Evolutionary conservation across 371 early-diverging fungal genomes (phyloP).

Genomic region (Sanchytrium tribonematis): DNA sequence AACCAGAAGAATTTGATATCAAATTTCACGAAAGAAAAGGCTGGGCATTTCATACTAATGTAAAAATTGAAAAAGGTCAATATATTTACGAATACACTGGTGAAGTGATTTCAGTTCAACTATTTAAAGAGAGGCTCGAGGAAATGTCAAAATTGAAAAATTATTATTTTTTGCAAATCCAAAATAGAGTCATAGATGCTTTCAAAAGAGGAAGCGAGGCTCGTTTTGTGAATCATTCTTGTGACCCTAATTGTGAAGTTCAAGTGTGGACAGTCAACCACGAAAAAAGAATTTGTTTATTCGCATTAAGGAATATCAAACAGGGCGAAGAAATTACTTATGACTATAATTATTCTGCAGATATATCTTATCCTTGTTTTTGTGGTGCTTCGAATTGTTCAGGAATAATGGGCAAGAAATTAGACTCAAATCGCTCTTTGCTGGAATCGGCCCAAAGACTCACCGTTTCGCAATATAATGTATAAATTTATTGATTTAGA

Average conservation of each 20-base stretch:
- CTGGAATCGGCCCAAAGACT: too few species aligned
- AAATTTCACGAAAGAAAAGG: background rate
- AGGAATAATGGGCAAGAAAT: conserved; percentile 13
- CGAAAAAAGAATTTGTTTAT: conserved; percentile 42
- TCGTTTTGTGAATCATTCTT: conserved; percentile 41
- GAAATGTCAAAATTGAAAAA: conserved; percentile 33
- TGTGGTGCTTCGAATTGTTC: conserved; percentile 40
- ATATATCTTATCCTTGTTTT: conserved; percentile 16
- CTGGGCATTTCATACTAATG: background rate
- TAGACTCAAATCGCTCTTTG: too few species aligned
- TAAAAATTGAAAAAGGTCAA: conserved; percentile 21
- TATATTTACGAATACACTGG: conserved; percentile 64
- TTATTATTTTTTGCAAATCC: conserved; percentile 53
- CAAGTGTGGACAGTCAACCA: conserved; percentile 51
- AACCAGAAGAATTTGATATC: background rate
- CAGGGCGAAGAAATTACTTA: conserved; percentile 45
- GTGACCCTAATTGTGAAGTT: conserved; percentile 71
- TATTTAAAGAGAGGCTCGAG: conserved; percentile 37
- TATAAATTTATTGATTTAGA: too few species aligned
- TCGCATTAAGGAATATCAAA: conserved; percentile 39
- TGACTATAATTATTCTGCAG: conserved; percentile 47
- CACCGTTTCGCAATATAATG: too few species aligned
- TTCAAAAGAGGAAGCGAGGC: conserved; percentile 39
- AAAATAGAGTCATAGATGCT: conserved; percentile 45
- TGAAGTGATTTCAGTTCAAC: conserved; percentile 40